A percentile compares a stretch with the other conserved stretches of the same genome.
Conservation (phyloP, 768 basidiomycete species). For the Termitomyces sp. region DNA sequence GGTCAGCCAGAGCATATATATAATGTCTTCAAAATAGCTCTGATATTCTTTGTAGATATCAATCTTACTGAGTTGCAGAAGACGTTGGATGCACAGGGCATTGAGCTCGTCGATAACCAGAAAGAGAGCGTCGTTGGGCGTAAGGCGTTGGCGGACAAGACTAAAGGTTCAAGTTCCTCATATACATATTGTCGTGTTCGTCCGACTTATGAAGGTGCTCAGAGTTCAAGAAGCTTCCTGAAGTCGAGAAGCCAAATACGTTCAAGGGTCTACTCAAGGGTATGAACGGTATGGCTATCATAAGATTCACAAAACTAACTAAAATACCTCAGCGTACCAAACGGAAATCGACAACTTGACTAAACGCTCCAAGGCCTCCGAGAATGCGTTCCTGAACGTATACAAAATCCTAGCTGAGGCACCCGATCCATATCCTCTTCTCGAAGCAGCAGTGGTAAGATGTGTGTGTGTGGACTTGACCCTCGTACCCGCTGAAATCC, state of each 20-base stretch:
- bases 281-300: conserved; percentile 23
- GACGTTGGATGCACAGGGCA: conserved; percentile 86
- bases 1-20: conserved; percentile 40
- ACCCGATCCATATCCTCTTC: conserved; percentile 94
- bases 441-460: conserved; percentile 86
- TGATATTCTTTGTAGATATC: conserved; percentile 53
- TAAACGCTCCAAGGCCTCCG: conserved; percentile 85
- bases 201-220: not conserved
- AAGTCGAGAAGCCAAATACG: conserved; percentile 80
- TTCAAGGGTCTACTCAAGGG: conserved; percentile 92
- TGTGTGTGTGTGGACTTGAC: not conserved
- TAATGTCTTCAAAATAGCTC: not conserved
- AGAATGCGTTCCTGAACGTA: conserved; percentile 94
- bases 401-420: conserved; percentile 97
- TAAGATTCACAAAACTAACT: not conserved
- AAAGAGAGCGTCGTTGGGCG: conserved; percentile 95
- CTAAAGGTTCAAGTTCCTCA: conserved; percentile 65
- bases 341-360: conserved; percentile 95
- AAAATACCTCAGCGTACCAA: conserved; percentile 71
- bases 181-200: not conserved
- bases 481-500: not conserved
- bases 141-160: conserved; percentile 92
- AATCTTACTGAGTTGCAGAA: conserved; percentile 90
- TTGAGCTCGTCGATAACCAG: conserved; percentile 97
- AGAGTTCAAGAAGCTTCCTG: conserved; percentile 97